Evolutionary conservation across 495 filamentous ascomycete species (phyloP).

Genomic region (Talaromyces thailandensis): DNA sequence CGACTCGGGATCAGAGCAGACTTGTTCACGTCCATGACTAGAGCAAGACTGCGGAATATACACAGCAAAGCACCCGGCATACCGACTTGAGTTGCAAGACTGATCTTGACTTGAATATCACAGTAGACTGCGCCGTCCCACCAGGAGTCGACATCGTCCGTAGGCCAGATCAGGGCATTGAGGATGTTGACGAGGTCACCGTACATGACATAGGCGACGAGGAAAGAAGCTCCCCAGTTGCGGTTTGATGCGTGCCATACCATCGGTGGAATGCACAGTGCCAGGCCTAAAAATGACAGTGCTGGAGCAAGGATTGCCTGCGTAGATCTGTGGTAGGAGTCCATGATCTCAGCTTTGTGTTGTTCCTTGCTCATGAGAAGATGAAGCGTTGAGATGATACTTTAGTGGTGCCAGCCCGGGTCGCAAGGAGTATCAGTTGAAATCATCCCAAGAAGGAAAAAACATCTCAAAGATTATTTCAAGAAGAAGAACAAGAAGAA

Average conservation of each 20-base stretch:
- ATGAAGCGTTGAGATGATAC: background rate
- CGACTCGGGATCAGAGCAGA: constrained; percentile 43
- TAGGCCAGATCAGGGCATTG: constrained; percentile 78
- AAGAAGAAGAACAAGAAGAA: background rate
- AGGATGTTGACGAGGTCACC: constrained; percentile 60
- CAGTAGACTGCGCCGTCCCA: constrained; percentile 72
- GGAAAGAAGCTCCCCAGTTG: constrained; percentile 38
- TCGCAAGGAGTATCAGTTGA: background rate
- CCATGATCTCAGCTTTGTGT: constrained; percentile 1
- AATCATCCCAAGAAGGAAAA: background rate
- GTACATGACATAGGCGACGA: constrained; percentile 56
- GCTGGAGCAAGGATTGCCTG: constrained; percentile 31
- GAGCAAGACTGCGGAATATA: constrained; percentile 68
- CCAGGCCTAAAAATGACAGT: constrained; percentile 47
- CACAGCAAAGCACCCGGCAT: constrained; percentile 51
- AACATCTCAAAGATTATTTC: background rate
- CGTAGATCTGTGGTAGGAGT: constrained; percentile 13
- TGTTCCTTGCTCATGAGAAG: background rate
- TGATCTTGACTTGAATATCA: constrained; percentile 69
- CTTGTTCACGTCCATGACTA: constrained; percentile 56
- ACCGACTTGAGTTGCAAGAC: constrained; percentile 54
- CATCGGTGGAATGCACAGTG: constrained; percentile 40
- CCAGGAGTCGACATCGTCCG: constrained; percentile 56
- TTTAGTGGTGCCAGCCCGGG: background rate
- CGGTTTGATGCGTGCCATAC: constrained; percentile 33